Conservation (phyloP, 345 rosid genomes). For the Erysimum cheiranthoides region DNA sequence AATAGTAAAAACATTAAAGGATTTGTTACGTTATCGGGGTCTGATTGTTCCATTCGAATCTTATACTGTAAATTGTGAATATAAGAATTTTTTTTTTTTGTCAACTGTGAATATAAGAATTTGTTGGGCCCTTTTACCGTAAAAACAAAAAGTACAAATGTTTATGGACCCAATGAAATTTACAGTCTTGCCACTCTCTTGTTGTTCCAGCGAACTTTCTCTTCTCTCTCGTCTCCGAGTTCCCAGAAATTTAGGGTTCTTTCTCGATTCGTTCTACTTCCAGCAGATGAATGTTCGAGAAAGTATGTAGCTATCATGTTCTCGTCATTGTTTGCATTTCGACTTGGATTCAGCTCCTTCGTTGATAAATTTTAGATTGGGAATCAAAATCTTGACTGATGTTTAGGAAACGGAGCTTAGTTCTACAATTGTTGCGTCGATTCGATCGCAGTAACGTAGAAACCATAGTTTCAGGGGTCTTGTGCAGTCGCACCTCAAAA, state of each 20-base stretch:
- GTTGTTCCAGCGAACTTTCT: background rate
- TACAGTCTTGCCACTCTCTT: conserved; percentile 26
- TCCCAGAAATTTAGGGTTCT: background rate
- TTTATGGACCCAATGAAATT: background rate
- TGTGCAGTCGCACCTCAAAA: background rate
- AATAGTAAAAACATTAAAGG: background rate
- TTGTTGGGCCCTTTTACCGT: background rate
- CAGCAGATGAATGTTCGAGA: no score
- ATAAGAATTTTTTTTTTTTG: background rate
- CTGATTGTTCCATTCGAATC: background rate
- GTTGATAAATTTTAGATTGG: background rate
- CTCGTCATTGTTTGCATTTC: background rate
- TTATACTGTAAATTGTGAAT: conserved; percentile 1
- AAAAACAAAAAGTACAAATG: background rate
- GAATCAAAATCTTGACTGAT: conserved; percentile 14
- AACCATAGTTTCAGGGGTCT: background rate
- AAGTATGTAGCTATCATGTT: background rate
- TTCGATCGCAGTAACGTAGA: conserved; percentile 11
- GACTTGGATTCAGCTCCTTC: background rate
- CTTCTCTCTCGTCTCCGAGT: conserved; percentile 17
- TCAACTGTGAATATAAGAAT: background rate
- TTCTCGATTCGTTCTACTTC: background rate
- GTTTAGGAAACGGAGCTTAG: conserved; percentile 25
- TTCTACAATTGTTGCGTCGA: conserved; percentile 26
- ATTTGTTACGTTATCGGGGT: conserved; percentile 8